These are phyloP conservation scores for Olyra latifolia DNA, from an alignment of 176 grass and related monocot species.

Conservation along the genomic window DNA sequence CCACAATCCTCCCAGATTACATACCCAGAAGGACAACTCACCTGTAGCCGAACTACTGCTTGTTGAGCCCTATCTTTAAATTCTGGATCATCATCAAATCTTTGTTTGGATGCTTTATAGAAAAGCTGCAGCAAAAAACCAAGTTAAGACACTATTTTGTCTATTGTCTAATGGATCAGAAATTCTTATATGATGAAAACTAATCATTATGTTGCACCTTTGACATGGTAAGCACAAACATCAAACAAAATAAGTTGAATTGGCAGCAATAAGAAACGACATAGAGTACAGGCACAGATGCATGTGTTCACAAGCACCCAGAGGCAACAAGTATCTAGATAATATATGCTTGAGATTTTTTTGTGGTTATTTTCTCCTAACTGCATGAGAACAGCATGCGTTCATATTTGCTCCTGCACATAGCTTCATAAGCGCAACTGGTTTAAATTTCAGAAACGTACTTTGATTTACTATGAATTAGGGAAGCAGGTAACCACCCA, in stretches of 20 bases:
- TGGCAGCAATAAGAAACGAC: not conserved
- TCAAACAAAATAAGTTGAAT: conserved; percentile 7
- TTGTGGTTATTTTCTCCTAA: not conserved
- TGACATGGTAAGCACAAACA: not conserved
- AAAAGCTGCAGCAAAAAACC: conserved; percentile 58
- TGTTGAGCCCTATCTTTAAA: conserved; percentile 91
- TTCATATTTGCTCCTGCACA: not conserved
- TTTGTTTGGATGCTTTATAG: conserved; percentile 91
- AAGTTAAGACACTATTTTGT: conserved; percentile 7
- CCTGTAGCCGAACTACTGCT: conserved; percentile 89
- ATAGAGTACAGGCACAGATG: not conserved
- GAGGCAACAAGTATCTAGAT: not conserved
- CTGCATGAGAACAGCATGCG: not conserved
- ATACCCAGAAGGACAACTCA: conserved; percentile 25
- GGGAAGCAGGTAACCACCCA: not conserved
- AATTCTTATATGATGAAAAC: not conserved
- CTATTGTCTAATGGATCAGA: not conserved
- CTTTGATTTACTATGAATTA: not conserved
- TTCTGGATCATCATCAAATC: conserved; percentile 73
- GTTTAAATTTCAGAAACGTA: not conserved
- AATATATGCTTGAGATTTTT: not conserved
- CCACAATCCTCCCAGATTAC: conserved; percentile 4
- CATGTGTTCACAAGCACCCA: not conserved
- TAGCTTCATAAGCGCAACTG: not conserved
- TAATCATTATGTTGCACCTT: not conserved